These are phyloP conservation scores for Aphanomyces invadans DNA, from an alignment of 352 stramenopile species.

Conservation along the genomic window DNA sequence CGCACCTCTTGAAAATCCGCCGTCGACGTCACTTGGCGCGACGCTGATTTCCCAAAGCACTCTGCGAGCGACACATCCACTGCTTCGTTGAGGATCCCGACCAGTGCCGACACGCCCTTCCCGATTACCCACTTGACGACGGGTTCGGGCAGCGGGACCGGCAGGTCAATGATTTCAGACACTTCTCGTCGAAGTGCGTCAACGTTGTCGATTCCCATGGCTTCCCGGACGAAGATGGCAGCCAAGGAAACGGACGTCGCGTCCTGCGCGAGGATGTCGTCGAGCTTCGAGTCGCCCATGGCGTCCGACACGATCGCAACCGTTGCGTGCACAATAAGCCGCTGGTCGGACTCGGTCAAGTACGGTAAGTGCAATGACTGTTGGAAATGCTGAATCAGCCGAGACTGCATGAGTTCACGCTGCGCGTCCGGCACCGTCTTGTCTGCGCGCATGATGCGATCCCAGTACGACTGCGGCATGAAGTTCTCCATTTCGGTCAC, in stretches of 20 bases:
- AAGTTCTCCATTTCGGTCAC: slow-evolving; percentile 10
- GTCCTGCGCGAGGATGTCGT: slow-evolving; percentile 7
- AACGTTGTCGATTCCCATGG: slow-evolving; percentile 20
- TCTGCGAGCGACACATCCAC: slow-evolving; percentile 5
- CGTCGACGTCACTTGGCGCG: neutral
- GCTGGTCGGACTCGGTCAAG: slow-evolving; percentile 10
- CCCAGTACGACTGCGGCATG: slow-evolving; percentile 17
- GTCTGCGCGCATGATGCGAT: slow-evolving; percentile 16
- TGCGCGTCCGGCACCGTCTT: slow-evolving; percentile 10
- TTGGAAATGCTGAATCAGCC: slow-evolving; percentile 1
- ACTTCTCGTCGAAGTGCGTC: neutral
- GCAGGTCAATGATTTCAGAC: neutral
- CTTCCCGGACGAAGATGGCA: slow-evolving; percentile 13
- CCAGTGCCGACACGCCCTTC: neutral
- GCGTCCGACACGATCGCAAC: slow-evolving; percentile 12
- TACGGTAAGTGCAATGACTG: slow-evolving; percentile 5
- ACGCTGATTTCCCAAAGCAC: neutral
- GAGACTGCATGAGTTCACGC: neutral
- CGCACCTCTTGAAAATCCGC: slow-evolving; percentile 1
- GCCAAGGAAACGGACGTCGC: neutral
- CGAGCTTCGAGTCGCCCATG: slow-evolving; percentile 6
- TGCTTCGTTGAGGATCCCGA: neutral
- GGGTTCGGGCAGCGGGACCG: neutral
- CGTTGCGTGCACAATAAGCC: neutral
- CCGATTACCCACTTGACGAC: neutral